Conservation (phyloP, 202 grass and related monocot species). For the Hordeum pubiflorum region DNA sequence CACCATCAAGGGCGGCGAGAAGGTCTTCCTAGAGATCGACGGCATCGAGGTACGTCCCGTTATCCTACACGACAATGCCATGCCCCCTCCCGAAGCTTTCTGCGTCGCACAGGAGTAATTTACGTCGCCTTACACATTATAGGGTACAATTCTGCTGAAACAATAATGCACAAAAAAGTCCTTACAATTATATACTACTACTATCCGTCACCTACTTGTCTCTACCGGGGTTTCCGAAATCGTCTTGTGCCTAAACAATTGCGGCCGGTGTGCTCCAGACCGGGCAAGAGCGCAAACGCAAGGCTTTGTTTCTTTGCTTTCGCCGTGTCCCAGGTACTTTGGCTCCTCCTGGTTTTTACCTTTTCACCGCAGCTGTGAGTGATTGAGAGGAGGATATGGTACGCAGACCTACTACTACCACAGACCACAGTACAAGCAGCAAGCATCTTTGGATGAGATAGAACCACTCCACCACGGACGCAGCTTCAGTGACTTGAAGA, state of each 20-base stretch:
- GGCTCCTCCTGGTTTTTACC: not conserved
- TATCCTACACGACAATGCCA: not conserved
- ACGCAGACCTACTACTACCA: not conserved
- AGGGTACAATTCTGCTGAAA: no score
- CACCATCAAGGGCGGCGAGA: constrained; percentile 90
- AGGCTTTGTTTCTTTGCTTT: not conserved
- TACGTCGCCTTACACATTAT: not conserved
- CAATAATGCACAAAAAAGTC: no score
- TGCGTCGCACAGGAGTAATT: not conserved
- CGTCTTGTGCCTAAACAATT: not conserved
- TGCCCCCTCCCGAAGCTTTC: not conserved
- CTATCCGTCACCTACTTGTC: not conserved
- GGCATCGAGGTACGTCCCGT: constrained; percentile 78
- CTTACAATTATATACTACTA: no score
- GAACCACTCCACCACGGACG: no score
- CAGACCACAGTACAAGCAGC: not conserved
- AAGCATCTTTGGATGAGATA: not conserved
- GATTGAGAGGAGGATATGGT: not conserved
- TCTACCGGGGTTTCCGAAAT: not conserved
- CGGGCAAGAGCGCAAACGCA: constrained; percentile 6
- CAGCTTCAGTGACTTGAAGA: no score
- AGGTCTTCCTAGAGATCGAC: constrained; percentile 90
- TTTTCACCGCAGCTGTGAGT: not conserved
- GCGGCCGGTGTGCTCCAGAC: not conserved
- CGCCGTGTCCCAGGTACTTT: constrained; percentile 20